Evolutionary conservation across 2,329 filamentous ascomycete genomes (phyloP), one percentile per base, ranked within the genome.

Genomic region (Elsinoe arachidis): DNA sequence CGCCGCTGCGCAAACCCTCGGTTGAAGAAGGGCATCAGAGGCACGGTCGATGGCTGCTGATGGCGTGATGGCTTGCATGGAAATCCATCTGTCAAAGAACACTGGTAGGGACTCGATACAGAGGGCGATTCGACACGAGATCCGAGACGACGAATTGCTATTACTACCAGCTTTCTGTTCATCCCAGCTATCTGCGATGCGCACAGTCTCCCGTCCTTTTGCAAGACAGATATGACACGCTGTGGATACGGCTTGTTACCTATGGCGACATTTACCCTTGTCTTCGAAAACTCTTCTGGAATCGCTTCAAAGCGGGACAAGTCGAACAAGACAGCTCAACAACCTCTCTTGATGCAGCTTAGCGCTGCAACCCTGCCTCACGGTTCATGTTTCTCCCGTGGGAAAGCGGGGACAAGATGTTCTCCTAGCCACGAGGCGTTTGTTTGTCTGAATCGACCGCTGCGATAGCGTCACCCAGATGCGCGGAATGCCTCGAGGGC

Each of bases 261-360:
- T n/a, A 39, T 53, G 49, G 49, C 35, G 35, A 53, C 49, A 53
- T 38, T 23, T 11, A 38, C 33, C 49, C 49, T 39, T 7, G 34
- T 38, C 17, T 17, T 53, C 38, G 37, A 53, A 34, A 53, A 38
- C 21, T 53, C 49, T 53, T 53, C 49, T 53, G 33, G 49, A 53
- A 23, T 53, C 49, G 49, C 49, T 53, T 39, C 49, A 53, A 53
- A 34, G 34, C 49, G 49, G 49, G 34, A 37, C 49, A 39, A 53
- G 33, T 30, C 26, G 26, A 30, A 53, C 7, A 39, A 21, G 33
- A 12, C 26, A 43, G 19, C 39, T 43, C 39, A 37, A 35, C 15
- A 21, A 15, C 19, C 15, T 39, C 39, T 15, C 49, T 34, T 38
- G 15, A 15, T 38, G 34, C 7, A 53, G 49, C 49, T 53, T 53